phyloP scores from a whole-genome alignment of 805 yeast genomes.

The Saturnispora gosingensis region DNA sequence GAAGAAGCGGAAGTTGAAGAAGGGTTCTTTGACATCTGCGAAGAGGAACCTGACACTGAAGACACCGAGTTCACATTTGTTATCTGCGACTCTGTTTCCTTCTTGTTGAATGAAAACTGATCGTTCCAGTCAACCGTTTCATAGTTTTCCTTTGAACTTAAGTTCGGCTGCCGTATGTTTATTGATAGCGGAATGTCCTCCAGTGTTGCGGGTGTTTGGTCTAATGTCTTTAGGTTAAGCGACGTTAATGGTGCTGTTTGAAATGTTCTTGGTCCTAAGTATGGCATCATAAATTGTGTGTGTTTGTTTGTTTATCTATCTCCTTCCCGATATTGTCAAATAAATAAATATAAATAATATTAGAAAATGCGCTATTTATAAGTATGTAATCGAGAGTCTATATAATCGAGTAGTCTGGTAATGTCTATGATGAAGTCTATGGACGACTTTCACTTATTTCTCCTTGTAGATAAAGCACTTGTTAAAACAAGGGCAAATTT shows the following conservation, averaged over 20 bases:
- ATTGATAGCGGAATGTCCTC: not conserved
- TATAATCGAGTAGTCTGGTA: not conserved
- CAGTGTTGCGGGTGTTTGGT: slow-evolving; percentile 1
- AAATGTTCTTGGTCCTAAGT: slow-evolving; percentile 29
- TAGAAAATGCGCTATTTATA: not conserved
- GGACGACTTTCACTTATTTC: not conserved
- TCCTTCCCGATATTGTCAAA: not conserved
- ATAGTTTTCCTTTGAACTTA: not conserved
- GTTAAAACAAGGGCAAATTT: not conserved
- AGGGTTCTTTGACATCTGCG: slow-evolving; percentile 18
- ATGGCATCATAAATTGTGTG: slow-evolving; percentile 21
- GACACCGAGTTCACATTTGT: not conserved
- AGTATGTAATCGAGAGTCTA: not conserved
- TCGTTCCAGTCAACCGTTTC: not conserved
- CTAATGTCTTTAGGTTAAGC: slow-evolving; percentile 25
- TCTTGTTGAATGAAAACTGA: not conserved
- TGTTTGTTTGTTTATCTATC: not conserved
- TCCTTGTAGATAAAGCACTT: not conserved
- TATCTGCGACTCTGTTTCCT: not conserved
- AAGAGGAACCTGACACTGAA: not conserved
- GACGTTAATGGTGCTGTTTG: slow-evolving; percentile 29
- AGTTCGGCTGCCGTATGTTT: not conserved
- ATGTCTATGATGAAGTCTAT: not conserved
- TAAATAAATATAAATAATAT: no score
- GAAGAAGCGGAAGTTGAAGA: slow-evolving; percentile 21